Conservation (phyloP, 768 basidiomycete species). For the Myochromella boudieri region DNA sequence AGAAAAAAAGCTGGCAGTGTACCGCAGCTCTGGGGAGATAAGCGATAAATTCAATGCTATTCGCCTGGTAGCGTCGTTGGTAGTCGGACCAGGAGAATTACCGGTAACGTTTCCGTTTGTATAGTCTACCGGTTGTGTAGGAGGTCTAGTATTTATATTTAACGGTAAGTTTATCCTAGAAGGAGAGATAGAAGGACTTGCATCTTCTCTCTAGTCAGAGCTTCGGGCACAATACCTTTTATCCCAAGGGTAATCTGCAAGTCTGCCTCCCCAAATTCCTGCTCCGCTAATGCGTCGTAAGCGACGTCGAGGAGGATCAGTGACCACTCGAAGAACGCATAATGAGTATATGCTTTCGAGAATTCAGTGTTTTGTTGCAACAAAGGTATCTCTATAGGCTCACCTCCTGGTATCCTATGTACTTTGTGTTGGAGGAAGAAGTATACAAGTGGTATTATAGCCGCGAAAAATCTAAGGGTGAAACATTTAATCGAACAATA, state of each 20-base stretch:
- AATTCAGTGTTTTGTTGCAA: constrained; percentile 2
- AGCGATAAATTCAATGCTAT: background rate
- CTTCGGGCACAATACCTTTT: background rate
- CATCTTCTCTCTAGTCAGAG: background rate
- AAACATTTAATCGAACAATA: background rate
- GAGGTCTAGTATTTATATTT: too few species aligned
- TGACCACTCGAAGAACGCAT: constrained; percentile 87
- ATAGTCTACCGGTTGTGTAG: too few species aligned
- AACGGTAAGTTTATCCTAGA: constrained; percentile 7
- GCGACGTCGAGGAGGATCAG: constrained; percentile 72
- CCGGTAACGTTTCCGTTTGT: background rate
- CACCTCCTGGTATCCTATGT: constrained; percentile 75
- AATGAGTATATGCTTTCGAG: constrained; percentile 73
- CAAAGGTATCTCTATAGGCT: constrained; percentile 18
- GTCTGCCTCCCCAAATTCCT: constrained; percentile 55
- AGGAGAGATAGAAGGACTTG: background rate
- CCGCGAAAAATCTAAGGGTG: constrained; percentile 63
- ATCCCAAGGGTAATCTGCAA: constrained; percentile 46
- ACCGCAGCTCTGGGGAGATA: constrained; percentile 17
- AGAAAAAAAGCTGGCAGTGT: constrained; percentile 30
- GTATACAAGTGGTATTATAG: constrained; percentile 74
- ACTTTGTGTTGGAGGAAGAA: constrained; percentile 88
- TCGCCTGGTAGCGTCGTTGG: too few species aligned
- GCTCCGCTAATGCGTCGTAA: constrained; percentile 66
- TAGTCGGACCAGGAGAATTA: background rate